Evolutionary conservation across 2,329 filamentous ascomycete species (phyloP), one percentile per base, ranked within the genome.

Genomic region (Cladobotryum mycophilum): DNA sequence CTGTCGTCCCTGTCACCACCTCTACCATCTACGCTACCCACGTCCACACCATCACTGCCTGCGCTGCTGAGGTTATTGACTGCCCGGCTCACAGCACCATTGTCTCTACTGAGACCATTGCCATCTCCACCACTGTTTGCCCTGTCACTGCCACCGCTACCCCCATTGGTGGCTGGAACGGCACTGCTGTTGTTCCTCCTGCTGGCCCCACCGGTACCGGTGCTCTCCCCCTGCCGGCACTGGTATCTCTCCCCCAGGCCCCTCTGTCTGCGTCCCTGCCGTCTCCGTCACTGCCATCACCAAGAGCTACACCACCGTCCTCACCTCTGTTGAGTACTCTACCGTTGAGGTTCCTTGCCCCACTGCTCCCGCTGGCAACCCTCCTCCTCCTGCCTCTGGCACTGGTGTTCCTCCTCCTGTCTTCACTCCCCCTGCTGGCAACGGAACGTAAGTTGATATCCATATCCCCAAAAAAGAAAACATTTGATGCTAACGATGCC

Each of bases 1-100:
- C 65, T 58, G 58, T 70, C 52, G 57, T 70, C 47, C 63, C 75
- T 51, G 61, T 70, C 56, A 76, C 75, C 61, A 77, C 77, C 58
- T 71, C 68, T 51, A 76, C 79, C 65, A 69, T 82, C 72, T 81
- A 77, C 75, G 65, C 70, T 60, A 82, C 79, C 65, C 73, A 74
- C 60, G 70, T 82, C 65, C 70, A 78, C 25, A 30, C 25, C 64
- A 30, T 30, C 25, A 30, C 25, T 30, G 25, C 25, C 25, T 30
- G 25, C 9, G 25, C 25, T 30, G 6, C 25, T 30, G 25, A 30
- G 25, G 25, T 30, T 30, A 6, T 30, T 30, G 25, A 85, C 80
- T 86, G 84, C 78, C 78, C 78, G 54, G 66, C 67, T 35, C 64
- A 63, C 58, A 65, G 64, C 61, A 70, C 65, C 53, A 59, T 66